These are phyloP conservation scores for Neurospora intermedia DNA, from an alignment of 495 filamentous ascomycete species.

Conservation along the genomic window DNA sequence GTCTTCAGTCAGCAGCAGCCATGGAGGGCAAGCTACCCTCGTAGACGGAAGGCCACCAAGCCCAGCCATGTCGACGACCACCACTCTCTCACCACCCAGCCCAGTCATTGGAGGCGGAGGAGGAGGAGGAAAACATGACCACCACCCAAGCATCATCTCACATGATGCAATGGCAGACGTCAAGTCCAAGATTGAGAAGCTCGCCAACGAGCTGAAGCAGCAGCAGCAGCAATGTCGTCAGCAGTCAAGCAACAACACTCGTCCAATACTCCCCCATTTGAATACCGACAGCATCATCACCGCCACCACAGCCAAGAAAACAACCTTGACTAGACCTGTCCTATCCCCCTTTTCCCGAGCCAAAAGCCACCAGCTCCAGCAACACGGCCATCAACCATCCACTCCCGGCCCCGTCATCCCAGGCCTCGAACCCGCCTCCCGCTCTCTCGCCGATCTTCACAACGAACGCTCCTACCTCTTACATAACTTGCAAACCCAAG, in stretches of 20 bases:
- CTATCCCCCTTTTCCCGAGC: not conserved
- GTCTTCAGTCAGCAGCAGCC: not conserved
- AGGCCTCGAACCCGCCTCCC: conserved; percentile 12
- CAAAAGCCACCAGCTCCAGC: not conserved
- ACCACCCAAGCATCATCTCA: not conserved
- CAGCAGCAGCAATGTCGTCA: not conserved
- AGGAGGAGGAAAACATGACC: not conserved
- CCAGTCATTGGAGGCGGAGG: not conserved
- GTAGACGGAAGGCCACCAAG: not conserved
- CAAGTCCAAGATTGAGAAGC: not conserved
- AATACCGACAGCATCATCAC: not conserved
- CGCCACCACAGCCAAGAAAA: not conserved
- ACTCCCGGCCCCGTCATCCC: conserved; percentile 1
- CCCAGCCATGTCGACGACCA: not conserved
- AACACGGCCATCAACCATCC: not conserved
- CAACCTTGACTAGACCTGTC: not conserved
- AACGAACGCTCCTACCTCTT: conserved; percentile 31
- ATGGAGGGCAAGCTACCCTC: not conserved
- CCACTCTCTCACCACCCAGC: not conserved
- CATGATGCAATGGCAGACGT: not conserved
- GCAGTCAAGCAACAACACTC: not conserved
- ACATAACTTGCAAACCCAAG: conserved; percentile 26
- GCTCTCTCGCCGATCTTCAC: conserved; percentile 27
- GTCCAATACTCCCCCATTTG: not conserved
- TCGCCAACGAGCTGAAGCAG: not conserved